Percentiles rank a stretch among this genome's conserved stretches.
Evolutionary conservation across 2,329 filamentous ascomycete genomes (phyloP).

Genomic region (Colletotrichum musae): DNA sequence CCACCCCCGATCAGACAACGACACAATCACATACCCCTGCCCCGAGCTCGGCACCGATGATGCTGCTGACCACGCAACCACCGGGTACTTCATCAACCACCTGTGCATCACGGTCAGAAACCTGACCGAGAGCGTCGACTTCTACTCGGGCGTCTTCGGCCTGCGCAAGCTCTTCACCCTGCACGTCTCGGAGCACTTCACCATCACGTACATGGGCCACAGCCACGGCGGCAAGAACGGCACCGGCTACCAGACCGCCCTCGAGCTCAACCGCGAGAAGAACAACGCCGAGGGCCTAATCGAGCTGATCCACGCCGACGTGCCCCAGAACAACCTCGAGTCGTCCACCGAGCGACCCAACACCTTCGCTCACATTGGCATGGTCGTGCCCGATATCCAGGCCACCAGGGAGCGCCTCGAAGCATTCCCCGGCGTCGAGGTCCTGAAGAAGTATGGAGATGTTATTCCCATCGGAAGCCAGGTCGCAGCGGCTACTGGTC

Average conservation of each 20-base stretch:
- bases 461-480: constrained; percentile 20
- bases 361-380: constrained; percentile 53
- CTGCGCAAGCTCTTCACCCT: constrained; percentile 53
- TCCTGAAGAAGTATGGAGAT: constrained; percentile 49
- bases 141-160: constrained; percentile 52
- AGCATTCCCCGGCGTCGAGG: constrained; percentile 32
- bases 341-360: constrained; percentile 45
- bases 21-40: constrained; percentile 18
- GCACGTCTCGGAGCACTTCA: constrained; percentile 47
- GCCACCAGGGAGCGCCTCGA: constrained; percentile 48
- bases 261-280: constrained; percentile 51
- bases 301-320: constrained; percentile 49
- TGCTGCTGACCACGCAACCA: constrained; percentile 44
- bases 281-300: constrained; percentile 51
- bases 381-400: constrained; percentile 52
- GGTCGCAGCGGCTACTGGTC: constrained; percentile 28
- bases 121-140: constrained; percentile 49
- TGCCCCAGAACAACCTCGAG: constrained; percentile 42
- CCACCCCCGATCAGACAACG: constrained; percentile 8
- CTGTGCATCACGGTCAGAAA: constrained; percentile 50
- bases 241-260: constrained; percentile 53
- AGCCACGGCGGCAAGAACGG: constrained; percentile 55
- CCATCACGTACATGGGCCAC: constrained; percentile 54
- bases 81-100: constrained; percentile 54
- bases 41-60: constrained; percentile 43